Evolutionary conservation across 352 stramenopile species (phyloP), one percentile per base, ranked within the genome.

Genomic region (Phytophthora nicotianae): DNA sequence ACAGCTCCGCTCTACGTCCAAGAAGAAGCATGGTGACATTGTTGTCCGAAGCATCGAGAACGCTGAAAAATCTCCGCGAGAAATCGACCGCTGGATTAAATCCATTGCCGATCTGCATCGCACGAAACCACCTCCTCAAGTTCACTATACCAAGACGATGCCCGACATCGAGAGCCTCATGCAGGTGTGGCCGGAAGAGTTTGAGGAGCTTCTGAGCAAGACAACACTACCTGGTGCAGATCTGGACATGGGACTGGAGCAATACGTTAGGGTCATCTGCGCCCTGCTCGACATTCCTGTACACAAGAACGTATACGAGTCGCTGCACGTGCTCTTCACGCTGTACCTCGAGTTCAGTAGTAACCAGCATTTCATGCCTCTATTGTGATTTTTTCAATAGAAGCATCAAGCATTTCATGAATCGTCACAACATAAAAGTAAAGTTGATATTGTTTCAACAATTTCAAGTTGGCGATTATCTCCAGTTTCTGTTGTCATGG

Each of bases 1-100:
- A 40, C 95, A 98, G 55, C 88, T 99, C 26, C 88, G 93, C 8
- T 93, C 94, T 35, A 95, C 93, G 33, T 96, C 82, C 46, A 99
- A 99, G 79, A 98, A 98, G 68, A 95, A 96, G 55, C 81, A 97
- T 62, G 88, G 88, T 40, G 83, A 98, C 58, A 85, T 97, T 23
- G 79, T 92, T 19, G 94, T 99, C 17, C 87, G 93, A 35, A 97
- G 81, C 60, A 98, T 99, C 35, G 93, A 98, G 65, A 95, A 98
- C 66, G 92, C 96, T 14, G 82, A 97, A 64, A 97, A 98, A 41
- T 81, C 93, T 11, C 83, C 90, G 8, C 80, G 92, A 57, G 95
- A 98, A 65, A 97, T 99, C 55, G 83, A 98, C 46, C 78, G 89
- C 32, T 99, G 96, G 96, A 96, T 99, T 59, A 93, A 96, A 50